These are phyloP conservation scores for Fennellomyces sp. DNA, from an alignment of 371 early-diverging fungal genomes.

Conservation along the genomic window DNA sequence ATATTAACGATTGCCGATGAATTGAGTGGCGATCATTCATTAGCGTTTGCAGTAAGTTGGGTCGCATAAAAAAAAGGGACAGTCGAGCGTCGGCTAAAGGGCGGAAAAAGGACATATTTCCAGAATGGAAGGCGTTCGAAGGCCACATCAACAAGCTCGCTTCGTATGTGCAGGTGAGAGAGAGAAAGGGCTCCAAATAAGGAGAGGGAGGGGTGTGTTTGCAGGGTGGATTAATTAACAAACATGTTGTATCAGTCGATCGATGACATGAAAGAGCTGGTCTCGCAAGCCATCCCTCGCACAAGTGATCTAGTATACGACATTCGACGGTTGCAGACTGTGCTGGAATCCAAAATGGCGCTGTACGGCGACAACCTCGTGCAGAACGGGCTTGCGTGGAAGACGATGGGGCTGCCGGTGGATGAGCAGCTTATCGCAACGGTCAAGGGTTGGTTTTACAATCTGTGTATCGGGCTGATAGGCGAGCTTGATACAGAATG, in stretches of 20 bases:
- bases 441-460: conserved; percentile 41
- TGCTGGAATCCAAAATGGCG: conserved; percentile 29
- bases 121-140: conserved; percentile 46
- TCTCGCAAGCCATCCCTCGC: conserved; percentile 29
- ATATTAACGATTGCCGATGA: conserved; percentile 38
- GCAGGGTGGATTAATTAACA: too few relatives aligned
- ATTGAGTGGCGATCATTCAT: conserved; percentile 36
- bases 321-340: conserved; percentile 31
- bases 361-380: conserved; percentile 40
- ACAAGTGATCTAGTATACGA: conserved; percentile 38
- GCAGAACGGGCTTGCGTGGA: conserved; percentile 54
- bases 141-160: conserved; percentile 30
- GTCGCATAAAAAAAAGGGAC: neutral
- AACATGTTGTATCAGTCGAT: conserved; percentile 23
- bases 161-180: conserved; percentile 37
- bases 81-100: neutral
- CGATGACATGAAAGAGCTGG: conserved; percentile 45
- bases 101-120: conserved; percentile 31
- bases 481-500: conserved; percentile 39
- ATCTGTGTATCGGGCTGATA: conserved; percentile 30
- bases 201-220: too few relatives aligned
- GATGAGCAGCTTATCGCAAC: conserved; percentile 39
- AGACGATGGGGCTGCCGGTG: conserved; percentile 50
- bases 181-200: neutral
- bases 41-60: conserved; percentile 30